Evolutionary conservation across 2,329 filamentous ascomycete genomes (phyloP).

Genomic region (Penicillium aurantiogriseum): DNA sequence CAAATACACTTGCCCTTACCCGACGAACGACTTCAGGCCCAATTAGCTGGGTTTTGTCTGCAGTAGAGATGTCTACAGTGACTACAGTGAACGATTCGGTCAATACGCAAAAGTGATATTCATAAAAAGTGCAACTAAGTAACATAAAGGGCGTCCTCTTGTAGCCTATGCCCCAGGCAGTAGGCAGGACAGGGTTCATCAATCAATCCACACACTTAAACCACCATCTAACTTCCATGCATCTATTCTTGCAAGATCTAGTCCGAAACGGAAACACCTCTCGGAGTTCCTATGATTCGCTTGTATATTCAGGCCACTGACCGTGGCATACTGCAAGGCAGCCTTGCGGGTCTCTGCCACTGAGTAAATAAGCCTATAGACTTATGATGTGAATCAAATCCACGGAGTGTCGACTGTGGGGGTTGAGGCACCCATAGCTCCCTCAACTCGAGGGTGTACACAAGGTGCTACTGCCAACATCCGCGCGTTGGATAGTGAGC

Average conservation of each 20-base stretch:
- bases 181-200: constrained; percentile 1
- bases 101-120: neutral
- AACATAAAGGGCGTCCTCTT: constrained; percentile 1
- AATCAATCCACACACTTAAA: constrained; percentile 1
- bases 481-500: neutral
- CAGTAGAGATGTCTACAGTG: neutral
- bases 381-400: neutral
- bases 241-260: neutral
- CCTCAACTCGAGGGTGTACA: neutral
- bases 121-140: neutral
- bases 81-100: no score
- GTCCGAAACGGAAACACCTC: neutral
- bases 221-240: constrained; percentile 2
- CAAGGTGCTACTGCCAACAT: neutral
- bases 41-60: neutral
- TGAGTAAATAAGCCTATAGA: neutral
- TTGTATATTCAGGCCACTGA: neutral
- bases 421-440: neutral
- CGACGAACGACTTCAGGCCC: neutral
- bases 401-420: neutral
- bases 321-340: neutral
- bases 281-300: neutral
- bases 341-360: neutral
- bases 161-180: constrained; percentile 5
- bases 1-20: neutral